Percentiles rank a stretch among this genome's conserved stretches.
Evolutionary conservation across 2,329 filamentous ascomycete genomes (phyloP).

Genomic region (Ophiognomonia clavigignenti-juglandacearum): DNA sequence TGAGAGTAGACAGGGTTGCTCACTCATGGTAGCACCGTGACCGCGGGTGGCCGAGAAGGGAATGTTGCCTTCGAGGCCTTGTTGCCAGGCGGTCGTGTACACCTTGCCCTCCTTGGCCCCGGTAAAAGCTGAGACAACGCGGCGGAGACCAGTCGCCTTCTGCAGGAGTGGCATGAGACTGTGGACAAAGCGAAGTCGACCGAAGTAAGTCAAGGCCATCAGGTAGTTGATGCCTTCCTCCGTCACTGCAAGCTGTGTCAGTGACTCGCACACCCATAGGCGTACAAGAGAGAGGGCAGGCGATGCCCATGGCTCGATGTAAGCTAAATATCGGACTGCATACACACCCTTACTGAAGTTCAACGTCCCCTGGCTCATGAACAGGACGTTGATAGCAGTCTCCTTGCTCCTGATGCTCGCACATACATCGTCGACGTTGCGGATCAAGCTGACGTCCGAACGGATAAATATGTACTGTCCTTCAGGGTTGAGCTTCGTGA

Average conservation of each 20-base stretch:
- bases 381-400: slow-evolving; percentile 39
- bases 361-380: slow-evolving; percentile 36
- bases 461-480: slow-evolving; percentile 44
- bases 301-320: neutral
- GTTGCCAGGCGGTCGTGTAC: slow-evolving; percentile 40
- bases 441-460: slow-evolving; percentile 44
- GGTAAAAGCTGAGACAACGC: slow-evolving; percentile 51
- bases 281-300: neutral
- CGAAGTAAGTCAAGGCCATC: slow-evolving; percentile 49
- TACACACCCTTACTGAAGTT: slow-evolving; percentile 21
- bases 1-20: no score
- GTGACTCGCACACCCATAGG: neutral
- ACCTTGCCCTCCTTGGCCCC: slow-evolving; percentile 48
- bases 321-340: no score
- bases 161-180: slow-evolving; percentile 54
- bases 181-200: slow-evolving; percentile 50
- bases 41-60: slow-evolving; percentile 34
- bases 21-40: slow-evolving; percentile 42
- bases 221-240: slow-evolving; percentile 51
- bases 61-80: slow-evolving; percentile 28
- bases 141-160: slow-evolving; percentile 38
- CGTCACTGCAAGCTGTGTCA: slow-evolving; percentile 38
- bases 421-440: slow-evolving; percentile 45
- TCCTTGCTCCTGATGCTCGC: slow-evolving; percentile 39
- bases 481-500: slow-evolving; percentile 35